Evolutionary conservation across 164 flowering plant species (phyloP), one percentile per base, ranked within the genome.

Genomic region (Euptelea pleiosperma): DNA sequence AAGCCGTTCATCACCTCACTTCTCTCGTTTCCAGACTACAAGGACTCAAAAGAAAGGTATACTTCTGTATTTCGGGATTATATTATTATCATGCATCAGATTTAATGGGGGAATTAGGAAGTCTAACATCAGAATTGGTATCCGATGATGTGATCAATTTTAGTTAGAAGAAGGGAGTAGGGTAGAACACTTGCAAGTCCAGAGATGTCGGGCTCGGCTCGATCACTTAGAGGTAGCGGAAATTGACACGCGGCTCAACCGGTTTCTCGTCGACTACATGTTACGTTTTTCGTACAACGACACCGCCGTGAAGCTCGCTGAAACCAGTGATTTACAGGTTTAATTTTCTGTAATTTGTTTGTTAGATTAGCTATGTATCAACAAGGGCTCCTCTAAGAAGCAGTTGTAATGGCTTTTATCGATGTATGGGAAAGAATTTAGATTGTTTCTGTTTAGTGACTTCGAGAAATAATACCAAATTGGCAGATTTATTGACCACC

Each of bases 181-280:
- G 33, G 63, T 79, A 0, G 99, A 91, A 76, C 60, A 85, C 58
- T 62, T 84, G 77, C 97, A 91, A 71, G 95, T 82, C 0, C 99
- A 94, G 70, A 76, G 77, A 61, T 94, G 99, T 55, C 68, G 91
- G 24, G 85, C 87, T 37, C 62, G 99, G 21, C 65, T 94, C 2
- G 91, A 88, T 55, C 89, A 91, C 68, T 75, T 91, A 49, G 97
- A 85, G 42, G 81, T 80, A 26, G 83, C 82, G 0, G 88, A 80
- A 58, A 65, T 76, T 0, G 92, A 77, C 62, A 78, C 65, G 1
- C 72, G 91, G 11, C 49, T 88, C 74, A 88, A 84, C 50, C 65
- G 99, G 55, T 77, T 91, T 64, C 87, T 94, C 54, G 93, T 94
- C 59, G 99, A 94, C 60, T 90, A 94, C 68, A 91, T 94, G 99